phyloP scores from a whole-genome alignment of 371 early-diverging fungal species.

The Mortierella sp. region DNA sequence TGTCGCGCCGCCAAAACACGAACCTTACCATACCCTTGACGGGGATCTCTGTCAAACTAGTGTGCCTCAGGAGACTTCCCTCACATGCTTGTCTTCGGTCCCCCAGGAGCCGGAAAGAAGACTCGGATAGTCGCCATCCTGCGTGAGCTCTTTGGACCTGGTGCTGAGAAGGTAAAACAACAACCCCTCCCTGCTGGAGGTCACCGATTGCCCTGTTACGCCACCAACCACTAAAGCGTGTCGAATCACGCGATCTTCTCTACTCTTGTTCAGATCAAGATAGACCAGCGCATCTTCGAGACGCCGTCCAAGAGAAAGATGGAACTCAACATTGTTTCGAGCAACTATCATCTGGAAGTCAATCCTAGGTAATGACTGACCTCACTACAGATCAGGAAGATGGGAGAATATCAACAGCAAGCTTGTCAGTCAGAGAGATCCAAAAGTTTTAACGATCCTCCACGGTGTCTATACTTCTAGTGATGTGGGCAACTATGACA shows the following conservation, averaged over 20 bases:
- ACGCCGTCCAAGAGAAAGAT: conserved; percentile 88
- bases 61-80: conserved; percentile 89
- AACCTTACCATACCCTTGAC: neutral
- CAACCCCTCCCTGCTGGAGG: no score
- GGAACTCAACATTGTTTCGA: conserved; percentile 85
- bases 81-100: conserved; percentile 97
- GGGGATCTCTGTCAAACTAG: conserved; percentile 52
- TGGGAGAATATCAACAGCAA: no score
- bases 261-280: conserved; percentile 73
- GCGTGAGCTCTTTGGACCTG: conserved; percentile 90
- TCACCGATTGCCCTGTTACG: no score
- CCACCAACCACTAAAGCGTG: no score
- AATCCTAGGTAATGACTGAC: conserved; percentile 81
- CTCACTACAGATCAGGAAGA: neutral
- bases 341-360: conserved; percentile 93
- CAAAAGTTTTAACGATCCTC: no score
- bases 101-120: conserved; percentile 97
- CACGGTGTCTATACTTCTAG: conserved; percentile 57
- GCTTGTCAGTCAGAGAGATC: no score
- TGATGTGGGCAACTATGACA: conserved; percentile 96
- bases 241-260: neutral
- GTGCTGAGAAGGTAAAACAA: conserved; percentile 92
- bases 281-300: conserved; percentile 85
- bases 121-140: conserved; percentile 91
- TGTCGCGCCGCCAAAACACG: conserved; percentile 16